phyloP scores from a whole-genome alignment of 2,329 filamentous ascomycete species.

The Pseudopithomyces chartarum region DNA sequence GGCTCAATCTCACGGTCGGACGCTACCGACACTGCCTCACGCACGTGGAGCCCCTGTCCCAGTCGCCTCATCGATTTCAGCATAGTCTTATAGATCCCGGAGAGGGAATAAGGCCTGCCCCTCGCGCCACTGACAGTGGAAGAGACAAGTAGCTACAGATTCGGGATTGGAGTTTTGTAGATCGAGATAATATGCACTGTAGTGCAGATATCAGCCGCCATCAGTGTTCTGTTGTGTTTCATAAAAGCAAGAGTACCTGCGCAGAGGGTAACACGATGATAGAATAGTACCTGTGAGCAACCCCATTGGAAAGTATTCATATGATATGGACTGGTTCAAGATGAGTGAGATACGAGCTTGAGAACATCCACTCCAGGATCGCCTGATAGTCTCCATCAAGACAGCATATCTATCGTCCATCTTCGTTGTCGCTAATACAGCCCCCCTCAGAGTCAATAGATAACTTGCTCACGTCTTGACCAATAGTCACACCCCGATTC shows the following conservation, averaged over 20 bases:
- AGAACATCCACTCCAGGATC: background rate
- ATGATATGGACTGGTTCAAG: background rate
- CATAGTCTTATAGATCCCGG: background rate
- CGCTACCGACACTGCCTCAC: background rate
- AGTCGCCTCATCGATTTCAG: background rate
- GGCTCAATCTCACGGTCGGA: background rate
- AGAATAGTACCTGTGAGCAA: background rate
- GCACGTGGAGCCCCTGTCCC: background rate
- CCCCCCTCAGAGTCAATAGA: background rate
- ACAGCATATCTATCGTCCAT: background rate
- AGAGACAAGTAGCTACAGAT: background rate
- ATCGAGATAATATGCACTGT: background rate
- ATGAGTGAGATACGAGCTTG: too few relatives aligned
- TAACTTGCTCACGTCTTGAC: background rate
- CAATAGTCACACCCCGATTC: background rate
- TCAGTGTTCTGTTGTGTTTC: background rate
- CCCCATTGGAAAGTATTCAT: background rate
- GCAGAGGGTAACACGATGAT: background rate
- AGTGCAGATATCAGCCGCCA: background rate
- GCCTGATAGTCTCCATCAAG: background rate
- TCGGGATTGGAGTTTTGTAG: background rate
- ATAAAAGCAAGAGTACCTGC: background rate
- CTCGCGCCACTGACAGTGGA: background rate
- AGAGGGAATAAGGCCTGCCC: background rate
- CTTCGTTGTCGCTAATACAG: background rate